These are phyloP conservation scores for Canavalia ensiformis DNA, from an alignment of 306 rosid species.

Conservation along the genomic window DNA sequence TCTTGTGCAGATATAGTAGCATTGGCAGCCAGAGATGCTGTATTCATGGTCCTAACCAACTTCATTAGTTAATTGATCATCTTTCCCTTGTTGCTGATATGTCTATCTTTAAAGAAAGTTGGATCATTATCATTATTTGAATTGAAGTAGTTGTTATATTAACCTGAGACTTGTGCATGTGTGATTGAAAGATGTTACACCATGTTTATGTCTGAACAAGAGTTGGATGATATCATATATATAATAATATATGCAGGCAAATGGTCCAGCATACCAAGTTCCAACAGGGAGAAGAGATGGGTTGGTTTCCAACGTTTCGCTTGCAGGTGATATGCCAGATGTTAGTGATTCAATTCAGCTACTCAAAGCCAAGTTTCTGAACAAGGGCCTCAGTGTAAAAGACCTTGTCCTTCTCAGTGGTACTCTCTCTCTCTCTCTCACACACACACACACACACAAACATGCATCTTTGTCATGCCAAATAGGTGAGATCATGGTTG, in stretches of 20 bases:
- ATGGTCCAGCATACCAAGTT: constrained; percentile 77
- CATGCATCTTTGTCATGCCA: constrained; percentile 55
- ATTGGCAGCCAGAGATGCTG: constrained; percentile 91
- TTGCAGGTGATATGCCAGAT: constrained; percentile 79
- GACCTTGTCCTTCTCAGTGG: constrained; percentile 93
- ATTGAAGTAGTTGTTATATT: not conserved
- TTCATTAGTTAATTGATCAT: not conserved
- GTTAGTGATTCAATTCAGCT: constrained; percentile 72
- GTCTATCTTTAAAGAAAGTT: not conserved
- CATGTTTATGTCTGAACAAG: constrained; percentile 3
- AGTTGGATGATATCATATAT: not conserved
- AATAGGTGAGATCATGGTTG: constrained; percentile 64
- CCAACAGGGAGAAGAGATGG: constrained; percentile 90
- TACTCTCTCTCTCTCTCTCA: constrained; percentile 51
- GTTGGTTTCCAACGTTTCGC: constrained; percentile 58
- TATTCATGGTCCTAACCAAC: constrained; percentile 59
- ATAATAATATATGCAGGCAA: constrained; percentile 50
- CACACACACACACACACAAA: constrained; percentile 37
- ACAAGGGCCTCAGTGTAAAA: constrained; percentile 72
- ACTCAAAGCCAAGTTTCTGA: constrained; percentile 67
- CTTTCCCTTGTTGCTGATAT: constrained; percentile 5
- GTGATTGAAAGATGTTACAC: not conserved
- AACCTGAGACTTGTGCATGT: not conserved
- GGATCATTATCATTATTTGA: not conserved
- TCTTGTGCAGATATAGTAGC: constrained; percentile 93